Evolutionary conservation across 306 rosid species (phyloP).

Genomic region (Cicer chorassanicum): DNA sequence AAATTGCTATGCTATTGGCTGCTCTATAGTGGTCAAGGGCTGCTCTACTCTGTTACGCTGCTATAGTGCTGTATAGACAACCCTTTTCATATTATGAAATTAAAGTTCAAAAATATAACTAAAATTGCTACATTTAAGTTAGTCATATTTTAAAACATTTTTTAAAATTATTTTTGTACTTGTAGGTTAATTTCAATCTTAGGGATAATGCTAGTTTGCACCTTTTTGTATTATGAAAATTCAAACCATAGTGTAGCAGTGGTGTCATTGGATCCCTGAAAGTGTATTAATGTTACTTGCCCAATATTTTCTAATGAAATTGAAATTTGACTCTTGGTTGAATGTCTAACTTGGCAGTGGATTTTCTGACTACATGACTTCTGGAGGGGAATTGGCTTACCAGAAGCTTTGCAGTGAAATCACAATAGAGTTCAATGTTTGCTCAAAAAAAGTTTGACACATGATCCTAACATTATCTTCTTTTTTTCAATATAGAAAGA

Average conservation of each 20-base stretch:
- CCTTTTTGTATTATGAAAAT: neutral
- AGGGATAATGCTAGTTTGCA: neutral
- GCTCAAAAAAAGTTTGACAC: slow-evolving; percentile 70
- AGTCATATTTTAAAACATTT: neutral
- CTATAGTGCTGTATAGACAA: neutral
- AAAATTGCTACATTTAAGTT: neutral
- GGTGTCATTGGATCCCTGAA: neutral
- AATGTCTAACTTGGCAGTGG: slow-evolving; percentile 62
- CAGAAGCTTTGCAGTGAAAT: slow-evolving; percentile 83
- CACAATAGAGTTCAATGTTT: slow-evolving; percentile 77
- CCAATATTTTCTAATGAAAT: neutral
- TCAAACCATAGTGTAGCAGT: neutral
- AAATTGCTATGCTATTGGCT: neutral
- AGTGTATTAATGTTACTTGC: neutral
- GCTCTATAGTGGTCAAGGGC: neutral
- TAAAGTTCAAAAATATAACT: neutral
- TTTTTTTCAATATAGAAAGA: neutral
- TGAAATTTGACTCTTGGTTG: slow-evolving; percentile 20
- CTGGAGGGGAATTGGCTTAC: slow-evolving; percentile 71
- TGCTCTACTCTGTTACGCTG: neutral
- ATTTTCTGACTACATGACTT: slow-evolving; percentile 67
- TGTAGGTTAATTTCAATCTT: neutral
- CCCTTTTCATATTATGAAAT: neutral
- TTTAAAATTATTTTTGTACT: neutral
- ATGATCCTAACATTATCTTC: slow-evolving; percentile 28